A percentile compares a stretch with the other conserved stretches of the same genome.
phyloP scores from a whole-genome alignment of 306 rosid genomes.

The Castanea mollissima region DNA sequence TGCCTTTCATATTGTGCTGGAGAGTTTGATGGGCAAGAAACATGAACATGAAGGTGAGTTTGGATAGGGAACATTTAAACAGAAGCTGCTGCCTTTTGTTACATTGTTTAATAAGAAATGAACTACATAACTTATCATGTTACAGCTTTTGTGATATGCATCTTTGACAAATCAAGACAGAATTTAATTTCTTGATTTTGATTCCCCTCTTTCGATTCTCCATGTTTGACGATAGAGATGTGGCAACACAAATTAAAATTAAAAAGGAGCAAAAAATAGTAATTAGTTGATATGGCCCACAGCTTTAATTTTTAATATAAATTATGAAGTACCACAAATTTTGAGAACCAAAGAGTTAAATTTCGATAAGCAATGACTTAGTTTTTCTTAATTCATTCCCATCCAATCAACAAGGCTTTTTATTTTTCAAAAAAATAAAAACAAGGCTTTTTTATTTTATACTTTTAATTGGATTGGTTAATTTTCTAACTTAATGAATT shows the following conservation, averaged over 20 bases:
- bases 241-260: background rate
- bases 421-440: too few relatives aligned
- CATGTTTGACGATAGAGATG: background rate
- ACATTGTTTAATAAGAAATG: background rate
- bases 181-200: background rate
- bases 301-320: too few relatives aligned
- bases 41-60: background rate
- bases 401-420: too few relatives aligned
- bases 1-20: too few relatives aligned
- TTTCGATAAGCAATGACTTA: too few relatives aligned
- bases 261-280: too few relatives aligned
- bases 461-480: too few relatives aligned
- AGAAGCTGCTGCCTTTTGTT: background rate
- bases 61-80: background rate
- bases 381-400: too few relatives aligned
- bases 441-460: too few relatives aligned
- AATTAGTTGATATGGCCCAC: too few relatives aligned
- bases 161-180: background rate
- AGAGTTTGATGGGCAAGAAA: background rate
- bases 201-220: background rate
- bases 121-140: background rate
- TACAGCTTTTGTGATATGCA: background rate
- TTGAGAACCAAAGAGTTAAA: too few relatives aligned
- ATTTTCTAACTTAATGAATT: background rate
- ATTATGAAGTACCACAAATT: background rate